A percentile compares a stretch with the other conserved stretches of the same genome.
Conservation (phyloP, 1,284 basidiomycete genomes). For the Microbotryum scabiosae region DNA sequence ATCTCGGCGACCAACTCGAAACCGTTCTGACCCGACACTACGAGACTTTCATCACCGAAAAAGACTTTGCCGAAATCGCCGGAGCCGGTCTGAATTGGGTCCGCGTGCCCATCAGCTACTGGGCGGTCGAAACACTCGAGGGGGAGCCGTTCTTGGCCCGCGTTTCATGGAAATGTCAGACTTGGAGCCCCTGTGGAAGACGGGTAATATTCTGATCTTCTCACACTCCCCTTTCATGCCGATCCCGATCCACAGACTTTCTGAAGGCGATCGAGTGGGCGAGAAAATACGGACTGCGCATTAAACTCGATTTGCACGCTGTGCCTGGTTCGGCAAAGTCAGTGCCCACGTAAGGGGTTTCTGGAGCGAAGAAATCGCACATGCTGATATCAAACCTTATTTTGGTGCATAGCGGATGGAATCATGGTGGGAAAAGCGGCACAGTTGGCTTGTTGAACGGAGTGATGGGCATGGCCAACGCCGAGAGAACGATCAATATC, state of each 20-base stretch:
- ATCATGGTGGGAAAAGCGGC: constrained; percentile 44
- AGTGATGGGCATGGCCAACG: constrained; percentile 51
- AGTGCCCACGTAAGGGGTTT: neutral
- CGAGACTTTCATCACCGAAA: constrained; percentile 71
- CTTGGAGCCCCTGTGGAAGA: too few species aligned
- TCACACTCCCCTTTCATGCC: too few species aligned
- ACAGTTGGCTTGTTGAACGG: constrained; percentile 58
- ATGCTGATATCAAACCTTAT: constrained; percentile 39
- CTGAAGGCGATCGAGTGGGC: constrained; percentile 52
- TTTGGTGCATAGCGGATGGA: constrained; percentile 42
- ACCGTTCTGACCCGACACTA: constrained; percentile 57
- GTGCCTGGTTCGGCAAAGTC: constrained; percentile 56
- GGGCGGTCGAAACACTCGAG: constrained; percentile 67
- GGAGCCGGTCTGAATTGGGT: constrained; percentile 65
- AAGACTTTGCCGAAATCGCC: constrained; percentile 78
- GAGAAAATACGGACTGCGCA: constrained; percentile 75
- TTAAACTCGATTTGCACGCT: constrained; percentile 74
- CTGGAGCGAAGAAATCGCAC: neutral
- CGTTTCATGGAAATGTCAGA: constrained; percentile 37
- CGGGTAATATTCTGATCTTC: too few species aligned
- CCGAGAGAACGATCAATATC: constrained; percentile 34
- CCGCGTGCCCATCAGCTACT: constrained; percentile 70
- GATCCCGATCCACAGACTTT: constrained; percentile 15
- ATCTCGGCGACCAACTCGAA: constrained; percentile 55
- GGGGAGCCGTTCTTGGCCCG: constrained; percentile 71